Percentiles rank a stretch among this genome's conserved stretches.
Conservation (phyloP, 192 early-diverging fungal genomes). For the Backusella sp. region DNA sequence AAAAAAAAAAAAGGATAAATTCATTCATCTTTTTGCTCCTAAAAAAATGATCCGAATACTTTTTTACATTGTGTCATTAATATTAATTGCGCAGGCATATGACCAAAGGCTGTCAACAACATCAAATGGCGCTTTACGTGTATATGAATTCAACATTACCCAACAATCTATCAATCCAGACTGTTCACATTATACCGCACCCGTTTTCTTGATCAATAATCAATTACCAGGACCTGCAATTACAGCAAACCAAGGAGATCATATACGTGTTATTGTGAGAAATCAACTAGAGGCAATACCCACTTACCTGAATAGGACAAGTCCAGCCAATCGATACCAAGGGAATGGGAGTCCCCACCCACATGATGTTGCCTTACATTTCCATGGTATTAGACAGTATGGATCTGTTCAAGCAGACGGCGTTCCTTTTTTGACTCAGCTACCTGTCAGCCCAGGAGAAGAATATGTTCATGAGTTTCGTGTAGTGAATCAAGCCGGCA, state of each 20-base stretch:
- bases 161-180: conserved; percentile 17
- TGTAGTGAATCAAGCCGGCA: conserved; percentile 41
- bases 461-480: conserved; percentile 49
- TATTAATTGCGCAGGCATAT: not conserved
- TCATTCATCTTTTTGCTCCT: not conserved
- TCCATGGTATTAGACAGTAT: conserved; percentile 48
- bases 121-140: not conserved
- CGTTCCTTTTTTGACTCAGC: conserved; percentile 59
- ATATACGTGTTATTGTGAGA: conserved; percentile 41
- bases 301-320: conserved; percentile 27
- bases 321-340: not conserved
- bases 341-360: conserved; percentile 4
- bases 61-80: not conserved
- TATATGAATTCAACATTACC: conserved; percentile 33
- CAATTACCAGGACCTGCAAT: conserved; percentile 47
- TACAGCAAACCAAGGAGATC: conserved; percentile 51
- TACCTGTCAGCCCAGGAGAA: conserved; percentile 46
- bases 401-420: conserved; percentile 46
- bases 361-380: conserved; percentile 39
- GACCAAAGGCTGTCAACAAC: not conserved
- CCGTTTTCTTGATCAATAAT: conserved; percentile 24
- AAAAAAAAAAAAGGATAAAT: not conserved
- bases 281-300: conserved; percentile 26
- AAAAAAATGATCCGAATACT: conserved; percentile 11
- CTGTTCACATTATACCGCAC: conserved; percentile 13